Conservation (phyloP, 352 stramenopile species). For the Phytophthora europaea region DNA sequence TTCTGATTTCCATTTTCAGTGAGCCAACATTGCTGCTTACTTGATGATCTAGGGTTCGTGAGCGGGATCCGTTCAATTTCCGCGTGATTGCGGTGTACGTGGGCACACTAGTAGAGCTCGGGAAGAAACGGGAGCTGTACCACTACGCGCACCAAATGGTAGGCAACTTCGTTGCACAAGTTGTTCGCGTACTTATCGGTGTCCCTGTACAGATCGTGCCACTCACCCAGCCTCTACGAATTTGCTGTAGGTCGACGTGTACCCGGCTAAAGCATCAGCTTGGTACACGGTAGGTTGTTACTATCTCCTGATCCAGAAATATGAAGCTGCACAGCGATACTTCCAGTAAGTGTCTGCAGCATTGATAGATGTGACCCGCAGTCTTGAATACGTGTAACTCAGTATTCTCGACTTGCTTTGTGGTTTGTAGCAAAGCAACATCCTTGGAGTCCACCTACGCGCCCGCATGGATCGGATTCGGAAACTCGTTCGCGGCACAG, state of each 20-base stretch:
- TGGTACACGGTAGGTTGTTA: constrained; percentile 99
- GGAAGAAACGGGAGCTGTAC: constrained; percentile 96
- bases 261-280: constrained; percentile 92
- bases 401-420: neutral
- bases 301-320: constrained; percentile 95
- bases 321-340: constrained; percentile 96
- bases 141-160: constrained; percentile 96
- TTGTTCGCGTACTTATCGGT: neutral
- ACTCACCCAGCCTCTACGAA: neutral
- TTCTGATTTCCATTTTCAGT: neutral
- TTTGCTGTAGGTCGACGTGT: constrained; percentile 87
- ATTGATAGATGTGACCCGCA: neutral
- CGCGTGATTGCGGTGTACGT: constrained; percentile 89
- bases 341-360: constrained; percentile 87
- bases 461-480: constrained; percentile 97
- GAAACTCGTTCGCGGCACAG: constrained; percentile 96
- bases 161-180: neutral
- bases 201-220: neutral
- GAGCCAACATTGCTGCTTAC: neutral
- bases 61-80: constrained; percentile 84
- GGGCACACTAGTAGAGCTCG: constrained; percentile 92
- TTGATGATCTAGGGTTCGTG: constrained; percentile 58
- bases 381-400: neutral
- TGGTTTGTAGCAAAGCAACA: constrained; percentile 85
- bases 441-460: constrained; percentile 93